Percentiles rank a stretch among this genome's conserved stretches.
These are phyloP conservation scores for Pythium aristosporum DNA, from an alignment of 352 stramenopile species.

Conservation along the genomic window DNA sequence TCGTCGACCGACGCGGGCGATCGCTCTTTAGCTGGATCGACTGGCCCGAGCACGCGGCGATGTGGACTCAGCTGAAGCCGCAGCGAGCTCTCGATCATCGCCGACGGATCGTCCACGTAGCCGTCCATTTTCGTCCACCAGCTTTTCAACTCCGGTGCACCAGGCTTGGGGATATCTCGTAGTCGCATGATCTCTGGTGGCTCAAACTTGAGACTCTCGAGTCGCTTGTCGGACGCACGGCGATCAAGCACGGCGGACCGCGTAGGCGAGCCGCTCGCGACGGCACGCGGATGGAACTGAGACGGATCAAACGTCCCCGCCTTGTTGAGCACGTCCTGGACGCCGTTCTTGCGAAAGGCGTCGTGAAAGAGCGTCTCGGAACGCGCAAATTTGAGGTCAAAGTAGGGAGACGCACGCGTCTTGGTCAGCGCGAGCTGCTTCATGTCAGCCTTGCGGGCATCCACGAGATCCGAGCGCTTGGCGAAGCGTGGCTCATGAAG, in stretches of 20 bases:
- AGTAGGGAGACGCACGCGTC: slow-evolving; percentile 24
- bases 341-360: slow-evolving; percentile 47
- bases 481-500: slow-evolving; percentile 43
- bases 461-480: slow-evolving; percentile 47
- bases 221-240: slow-evolving; percentile 30
- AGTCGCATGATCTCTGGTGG: slow-evolving; percentile 50
- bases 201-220: slow-evolving; percentile 54
- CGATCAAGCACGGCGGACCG: slow-evolving; percentile 37
- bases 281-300: slow-evolving; percentile 38
- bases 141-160: slow-evolving; percentile 31
- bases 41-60: slow-evolving; percentile 33
- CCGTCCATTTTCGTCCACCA: slow-evolving; percentile 62
- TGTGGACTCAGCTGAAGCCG: slow-evolving; percentile 41
- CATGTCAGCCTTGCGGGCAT: slow-evolving; percentile 42
- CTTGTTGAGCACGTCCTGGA: slow-evolving; percentile 32
- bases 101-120: slow-evolving; percentile 57
- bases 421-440: slow-evolving; percentile 37
- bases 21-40: slow-evolving; percentile 50
- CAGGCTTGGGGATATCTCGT: slow-evolving; percentile 45
- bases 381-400: slow-evolving; percentile 39
- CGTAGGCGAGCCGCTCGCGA: slow-evolving; percentile 37
- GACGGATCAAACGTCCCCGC: slow-evolving; percentile 17
- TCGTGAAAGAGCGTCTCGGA: slow-evolving; percentile 52
- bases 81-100: slow-evolving; percentile 41
- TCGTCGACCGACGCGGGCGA: slow-evolving; percentile 41